Evolutionary conservation across 306 rosid genomes (phyloP).

Genomic region (Echinosophora koreensis): DNA sequence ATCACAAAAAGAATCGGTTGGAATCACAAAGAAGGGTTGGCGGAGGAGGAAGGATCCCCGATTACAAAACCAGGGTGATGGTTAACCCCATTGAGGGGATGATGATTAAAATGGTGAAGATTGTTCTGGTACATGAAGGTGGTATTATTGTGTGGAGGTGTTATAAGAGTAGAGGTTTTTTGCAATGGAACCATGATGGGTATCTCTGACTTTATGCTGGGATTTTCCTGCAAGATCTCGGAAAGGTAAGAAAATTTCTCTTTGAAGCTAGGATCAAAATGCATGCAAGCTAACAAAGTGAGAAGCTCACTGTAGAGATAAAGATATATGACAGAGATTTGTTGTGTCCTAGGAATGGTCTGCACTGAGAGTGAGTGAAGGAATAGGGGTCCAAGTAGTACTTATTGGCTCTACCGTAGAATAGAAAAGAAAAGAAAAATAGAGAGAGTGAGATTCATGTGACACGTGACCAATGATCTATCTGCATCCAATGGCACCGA

Average conservation of each 20-base stretch:
- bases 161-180: neutral
- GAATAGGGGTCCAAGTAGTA: neutral
- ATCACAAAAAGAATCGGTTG: conserved; percentile 22
- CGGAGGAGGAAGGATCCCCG: conserved; percentile 46
- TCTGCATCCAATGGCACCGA: conserved; percentile 52
- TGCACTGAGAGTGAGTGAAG: conserved; percentile 5
- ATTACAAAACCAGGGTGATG: neutral
- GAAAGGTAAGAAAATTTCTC: conserved; percentile 38
- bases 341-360: neutral
- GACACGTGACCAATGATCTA: conserved; percentile 18
- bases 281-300: conserved; percentile 54
- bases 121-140: conserved; percentile 39
- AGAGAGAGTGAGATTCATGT: neutral
- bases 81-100: conserved; percentile 25
- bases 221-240: conserved; percentile 38
- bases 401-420: conserved; percentile 42
- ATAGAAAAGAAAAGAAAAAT: neutral
- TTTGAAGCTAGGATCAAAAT: conserved; percentile 39
- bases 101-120: conserved; percentile 23
- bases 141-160: neutral
- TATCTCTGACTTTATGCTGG: conserved; percentile 30
- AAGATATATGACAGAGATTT: neutral
- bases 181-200: conserved; percentile 5
- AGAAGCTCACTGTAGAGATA: conserved; percentile 27
- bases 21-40: conserved; percentile 37